Evolutionary conservation across 1,139 yeast species (phyloP).

Genomic region (Zygosaccharomyces pseudobailii): DNA sequence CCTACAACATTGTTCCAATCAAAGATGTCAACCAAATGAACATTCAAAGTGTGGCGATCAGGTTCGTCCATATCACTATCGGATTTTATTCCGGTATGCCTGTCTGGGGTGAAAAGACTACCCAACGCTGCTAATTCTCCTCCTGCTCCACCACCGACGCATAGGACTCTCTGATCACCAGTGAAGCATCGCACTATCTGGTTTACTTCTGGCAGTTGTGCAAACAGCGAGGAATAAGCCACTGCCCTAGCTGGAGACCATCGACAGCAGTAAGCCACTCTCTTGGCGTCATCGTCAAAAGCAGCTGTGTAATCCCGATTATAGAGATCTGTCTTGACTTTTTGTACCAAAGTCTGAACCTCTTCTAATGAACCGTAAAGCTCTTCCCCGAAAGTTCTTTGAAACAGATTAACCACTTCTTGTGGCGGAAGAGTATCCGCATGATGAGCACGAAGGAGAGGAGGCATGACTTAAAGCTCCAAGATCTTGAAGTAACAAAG

Average conservation of each 20-base stretch:
- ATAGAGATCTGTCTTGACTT: constrained; percentile 63
- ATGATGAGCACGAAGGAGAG: constrained; percentile 21
- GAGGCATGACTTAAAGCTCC: too few species aligned
- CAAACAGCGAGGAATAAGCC: constrained; percentile 64
- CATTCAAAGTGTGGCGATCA: constrained; percentile 30
- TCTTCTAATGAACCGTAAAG: constrained; percentile 39
- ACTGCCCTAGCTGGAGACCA: constrained; percentile 86
- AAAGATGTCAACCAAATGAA: constrained; percentile 68
- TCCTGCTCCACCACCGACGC: constrained; percentile 88
- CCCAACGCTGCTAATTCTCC: constrained; percentile 73
- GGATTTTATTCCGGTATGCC: constrained; percentile 34
- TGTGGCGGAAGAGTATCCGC: constrained; percentile 33
- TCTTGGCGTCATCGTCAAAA: constrained; percentile 56
- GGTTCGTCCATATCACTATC: not conserved
- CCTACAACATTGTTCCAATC: constrained; percentile 61
- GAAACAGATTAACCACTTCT: constrained; percentile 48
- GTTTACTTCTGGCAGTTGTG: constrained; percentile 43
- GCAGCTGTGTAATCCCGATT: constrained; percentile 68
- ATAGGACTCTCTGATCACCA: constrained; percentile 40
- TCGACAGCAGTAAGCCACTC: constrained; percentile 73
- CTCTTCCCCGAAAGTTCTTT: constrained; percentile 43
- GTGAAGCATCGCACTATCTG: constrained; percentile 32
- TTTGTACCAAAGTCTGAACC: constrained; percentile 47
- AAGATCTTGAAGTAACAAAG: not conserved
- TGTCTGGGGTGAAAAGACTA: constrained; percentile 50